phyloP scores from a whole-genome alignment of 2,329 filamentous ascomycete species.

The Fonsecaea erecta region DNA sequence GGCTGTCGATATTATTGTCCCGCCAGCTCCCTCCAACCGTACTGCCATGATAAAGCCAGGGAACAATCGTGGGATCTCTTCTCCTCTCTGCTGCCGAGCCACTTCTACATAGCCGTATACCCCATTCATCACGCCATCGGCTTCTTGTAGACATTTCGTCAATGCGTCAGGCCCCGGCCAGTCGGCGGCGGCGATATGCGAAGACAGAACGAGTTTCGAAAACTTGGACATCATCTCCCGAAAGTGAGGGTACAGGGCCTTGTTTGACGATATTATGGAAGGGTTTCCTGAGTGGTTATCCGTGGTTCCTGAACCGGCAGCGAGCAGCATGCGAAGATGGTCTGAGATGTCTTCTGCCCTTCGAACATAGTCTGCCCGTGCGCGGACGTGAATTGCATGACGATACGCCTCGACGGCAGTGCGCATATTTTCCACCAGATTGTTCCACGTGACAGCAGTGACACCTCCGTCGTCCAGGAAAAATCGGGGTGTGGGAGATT shows the following conservation, averaged over 20 bases:
- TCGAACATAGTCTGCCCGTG: conserved; percentile 87
- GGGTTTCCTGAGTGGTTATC: conserved; percentile 98
- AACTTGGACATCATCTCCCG: conserved; percentile 99
- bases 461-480: conserved; percentile 90
- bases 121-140: conserved; percentile 91
- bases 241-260: conserved; percentile 94
- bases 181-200: conserved; percentile 94
- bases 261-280: conserved; percentile 99
- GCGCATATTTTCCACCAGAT: conserved; percentile 91
- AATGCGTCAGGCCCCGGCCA: conserved; percentile 93
- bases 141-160: conserved; percentile 93
- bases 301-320: conserved; percentile 92
- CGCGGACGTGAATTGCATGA: conserved; percentile 81
- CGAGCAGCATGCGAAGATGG: conserved; percentile 88
- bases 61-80: conserved; percentile 88
- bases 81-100: conserved; percentile 87
- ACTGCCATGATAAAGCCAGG: conserved; percentile 90
- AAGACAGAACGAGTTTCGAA: conserved; percentile 97
- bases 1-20: conserved; percentile 64
- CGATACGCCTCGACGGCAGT: conserved; percentile 86
- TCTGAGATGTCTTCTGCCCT: conserved; percentile 98
- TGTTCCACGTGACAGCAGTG: conserved; percentile 82
- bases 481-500: conserved; percentile 69
- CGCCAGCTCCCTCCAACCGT: conserved; percentile 85
- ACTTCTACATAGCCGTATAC: conserved; percentile 97